phyloP scores from a whole-genome alignment of 2,329 filamentous ascomycete species.

The Cercospora citrullina region DNA sequence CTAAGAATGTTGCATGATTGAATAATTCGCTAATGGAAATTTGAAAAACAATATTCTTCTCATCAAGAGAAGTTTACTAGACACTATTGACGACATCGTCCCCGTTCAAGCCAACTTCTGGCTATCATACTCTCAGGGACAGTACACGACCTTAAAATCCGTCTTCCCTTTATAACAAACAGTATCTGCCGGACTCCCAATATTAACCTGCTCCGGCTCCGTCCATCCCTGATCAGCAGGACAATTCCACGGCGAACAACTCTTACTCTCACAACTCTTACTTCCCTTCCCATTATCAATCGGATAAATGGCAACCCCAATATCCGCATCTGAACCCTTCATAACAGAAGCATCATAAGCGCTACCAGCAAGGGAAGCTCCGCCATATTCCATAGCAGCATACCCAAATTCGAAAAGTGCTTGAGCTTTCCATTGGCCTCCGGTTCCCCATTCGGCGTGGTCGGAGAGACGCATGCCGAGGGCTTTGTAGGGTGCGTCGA shows the following conservation, averaged over 20 bases:
- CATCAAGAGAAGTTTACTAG: neutral
- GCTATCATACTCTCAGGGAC: conserved; percentile 18
- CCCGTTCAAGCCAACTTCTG: neutral
- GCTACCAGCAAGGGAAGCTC: conserved; percentile 23
- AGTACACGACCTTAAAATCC: conserved; percentile 34
- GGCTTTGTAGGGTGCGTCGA: conserved; percentile 30
- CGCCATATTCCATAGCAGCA: conserved; percentile 22
- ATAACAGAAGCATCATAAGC: conserved; percentile 35
- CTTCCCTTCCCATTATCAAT: conserved; percentile 27
- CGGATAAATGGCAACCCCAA: conserved; percentile 31
- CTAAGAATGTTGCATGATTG: neutral
- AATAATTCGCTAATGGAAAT: too few relatives aligned
- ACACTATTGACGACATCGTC: neutral
- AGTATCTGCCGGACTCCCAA: conserved; percentile 35
- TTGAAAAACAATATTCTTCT: neutral
- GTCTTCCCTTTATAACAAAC: conserved; percentile 37
- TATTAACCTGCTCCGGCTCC: conserved; percentile 27
- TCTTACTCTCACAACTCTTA: conserved; percentile 29
- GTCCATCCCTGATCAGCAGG: conserved; percentile 32
- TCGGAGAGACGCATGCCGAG: conserved; percentile 35
- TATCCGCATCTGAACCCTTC: conserved; percentile 30
- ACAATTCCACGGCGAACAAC: conserved; percentile 31
- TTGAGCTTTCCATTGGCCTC: conserved; percentile 31
- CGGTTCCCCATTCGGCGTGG: conserved; percentile 32
- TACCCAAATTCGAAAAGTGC: conserved; percentile 38